Evolutionary conservation across 371 early-diverging fungal genomes (phyloP), one percentile per base, ranked within the genome.

Genomic region (Chytridium lagenaria): DNA sequence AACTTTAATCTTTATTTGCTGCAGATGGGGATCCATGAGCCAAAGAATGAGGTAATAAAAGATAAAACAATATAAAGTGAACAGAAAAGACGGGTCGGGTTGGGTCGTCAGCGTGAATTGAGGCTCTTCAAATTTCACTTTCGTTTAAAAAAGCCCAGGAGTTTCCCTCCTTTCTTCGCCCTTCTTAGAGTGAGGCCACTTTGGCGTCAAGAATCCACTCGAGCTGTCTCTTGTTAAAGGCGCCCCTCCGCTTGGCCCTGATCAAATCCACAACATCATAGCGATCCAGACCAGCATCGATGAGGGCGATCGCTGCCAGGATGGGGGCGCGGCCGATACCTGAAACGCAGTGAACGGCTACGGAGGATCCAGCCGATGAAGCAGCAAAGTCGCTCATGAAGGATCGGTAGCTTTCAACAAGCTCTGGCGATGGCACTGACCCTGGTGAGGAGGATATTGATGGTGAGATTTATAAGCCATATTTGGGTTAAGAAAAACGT

Each of bases 321-420:
- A 92, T 87, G 0, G 92, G 91, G 5, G 92, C 92, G 74, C 92
- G 78, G 0, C 92, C 91, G 50, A 91, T 86, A 5, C 92, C 92
- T 44, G 87, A 84, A 31, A 91, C 85, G 69, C 91, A 92, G 75
- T 92, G 92, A 19, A 91, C 84, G 15, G 89, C 92, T 57, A 91
- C 79, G 15, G 84, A 34, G 5, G 59, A 31, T 28, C 15, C 12
- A 30, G 33, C 19, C 3, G 63, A 22, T 23, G 7, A 10, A 7
- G 66, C 49, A 28, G 64, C 36, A 36, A 77, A 38, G 1, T 65
- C 36, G 67, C 51, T 67, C 3, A 80, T 40, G 12, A 77, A 67
- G 19, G 37, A 16, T 2, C 72, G 72, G 63, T 68, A 80, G 12
- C 49, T 71, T n/a, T 57, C 51, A 7, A 83, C 65, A 16, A 79